These are phyloP conservation scores for Cucurbitaria berberidis DNA, from an alignment of 2,329 filamentous ascomycete genomes.

Conservation along the genomic window DNA sequence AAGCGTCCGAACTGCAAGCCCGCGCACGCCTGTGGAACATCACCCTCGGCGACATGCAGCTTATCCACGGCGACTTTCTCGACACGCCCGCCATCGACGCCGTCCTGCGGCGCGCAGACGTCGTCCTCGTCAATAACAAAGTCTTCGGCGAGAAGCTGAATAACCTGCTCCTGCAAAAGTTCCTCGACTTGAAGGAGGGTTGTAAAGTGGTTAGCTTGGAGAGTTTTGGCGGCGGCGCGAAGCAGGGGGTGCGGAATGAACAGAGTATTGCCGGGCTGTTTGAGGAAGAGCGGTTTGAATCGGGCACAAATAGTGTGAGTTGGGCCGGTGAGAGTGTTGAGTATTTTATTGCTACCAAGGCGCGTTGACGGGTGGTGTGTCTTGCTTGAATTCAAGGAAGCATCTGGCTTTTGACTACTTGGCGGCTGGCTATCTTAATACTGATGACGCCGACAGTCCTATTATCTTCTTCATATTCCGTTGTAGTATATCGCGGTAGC, in stretches of 20 bases:
- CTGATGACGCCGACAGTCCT: too few relatives aligned
- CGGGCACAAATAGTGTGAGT: conserved; percentile 75
- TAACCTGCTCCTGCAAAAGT: conserved; percentile 82
- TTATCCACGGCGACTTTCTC: conserved; percentile 85
- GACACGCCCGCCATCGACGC: conserved; percentile 72
- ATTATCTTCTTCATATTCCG: too few relatives aligned
- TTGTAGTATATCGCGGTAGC: too few relatives aligned
- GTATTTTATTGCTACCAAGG: conserved; percentile 78
- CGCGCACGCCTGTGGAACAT: conserved; percentile 90
- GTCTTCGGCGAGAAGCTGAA: conserved; percentile 91
- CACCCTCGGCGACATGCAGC: conserved; percentile 75
- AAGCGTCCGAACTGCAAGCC: conserved; percentile 82
- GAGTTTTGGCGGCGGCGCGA: conserved; percentile 80
- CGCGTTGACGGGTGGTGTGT: conserved; percentile 42
- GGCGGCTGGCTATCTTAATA: too few relatives aligned
- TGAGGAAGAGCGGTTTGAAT: conserved; percentile 74
- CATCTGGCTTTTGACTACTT: too few relatives aligned
- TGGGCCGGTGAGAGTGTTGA: conserved; percentile 86
- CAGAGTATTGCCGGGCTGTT: conserved; percentile 84
- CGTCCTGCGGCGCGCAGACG: conserved; percentile 82
- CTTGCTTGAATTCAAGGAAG: too few relatives aligned
- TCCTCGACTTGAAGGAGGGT: conserved; percentile 89
- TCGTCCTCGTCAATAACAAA: conserved; percentile 98
- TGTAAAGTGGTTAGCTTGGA: conserved; percentile 91
- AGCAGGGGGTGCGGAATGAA: conserved; percentile 73